phyloP scores from a whole-genome alignment of 306 rosid species.

The Senna siamea region DNA sequence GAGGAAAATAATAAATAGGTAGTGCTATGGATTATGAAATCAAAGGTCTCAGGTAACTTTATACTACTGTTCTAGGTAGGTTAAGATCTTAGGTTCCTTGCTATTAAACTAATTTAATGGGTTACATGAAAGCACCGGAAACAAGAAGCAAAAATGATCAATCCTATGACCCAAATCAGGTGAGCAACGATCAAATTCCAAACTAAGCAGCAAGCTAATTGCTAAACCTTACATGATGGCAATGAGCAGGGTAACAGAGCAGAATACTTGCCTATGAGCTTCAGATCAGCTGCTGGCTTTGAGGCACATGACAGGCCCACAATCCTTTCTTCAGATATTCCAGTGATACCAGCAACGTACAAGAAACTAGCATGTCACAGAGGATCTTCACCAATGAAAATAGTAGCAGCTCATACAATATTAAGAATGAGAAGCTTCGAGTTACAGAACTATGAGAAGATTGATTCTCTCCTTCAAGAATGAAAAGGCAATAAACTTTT shows the following conservation, averaged over 20 bases:
- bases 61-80: neutral
- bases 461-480: neutral
- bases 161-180: neutral
- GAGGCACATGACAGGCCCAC: constrained; percentile 36
- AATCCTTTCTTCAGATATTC: constrained; percentile 44
- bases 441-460: constrained; percentile 6
- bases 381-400: constrained; percentile 30
- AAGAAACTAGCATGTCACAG: constrained; percentile 18
- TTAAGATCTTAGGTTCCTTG: constrained; percentile 26
- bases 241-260: constrained; percentile 33
- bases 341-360: constrained; percentile 26
- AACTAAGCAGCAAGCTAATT: constrained; percentile 31
- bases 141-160: constrained; percentile 26
- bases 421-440: constrained; percentile 26
- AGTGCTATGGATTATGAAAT: constrained; percentile 1
- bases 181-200: constrained; percentile 15
- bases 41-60: neutral
- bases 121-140: constrained; percentile 20
- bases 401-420: constrained; percentile 30
- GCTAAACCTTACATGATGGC: constrained; percentile 36
- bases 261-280: constrained; percentile 60
- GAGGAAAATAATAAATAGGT: neutral
- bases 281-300: constrained; percentile 44
- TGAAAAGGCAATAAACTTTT: constrained; percentile 21
- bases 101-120: constrained; percentile 18